Base-by-base conservation (phyloP, 164 flowering plant genomes). In the Chimonanthus salicifolius region DNA sequence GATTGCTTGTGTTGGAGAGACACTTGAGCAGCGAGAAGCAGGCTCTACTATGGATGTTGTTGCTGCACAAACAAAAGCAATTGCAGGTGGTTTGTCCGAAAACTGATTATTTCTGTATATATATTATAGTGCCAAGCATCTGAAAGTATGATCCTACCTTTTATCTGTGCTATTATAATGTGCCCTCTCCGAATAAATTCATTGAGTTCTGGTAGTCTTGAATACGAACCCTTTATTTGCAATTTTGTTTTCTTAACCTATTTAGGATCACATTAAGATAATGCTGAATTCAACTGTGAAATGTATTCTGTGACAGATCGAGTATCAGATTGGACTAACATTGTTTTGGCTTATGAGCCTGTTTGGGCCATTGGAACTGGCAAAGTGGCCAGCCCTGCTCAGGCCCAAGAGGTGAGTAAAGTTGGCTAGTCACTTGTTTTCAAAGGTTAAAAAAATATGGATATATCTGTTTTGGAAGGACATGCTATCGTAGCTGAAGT, bases 281-380 rank as follows among this genome's bases (percentile, higher is more conserved):
- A 54, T n/a, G 16, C 60, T 54, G 16, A n/a, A 13, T 13, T 54
- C 60, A 54, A 54, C 11, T 5, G 11, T 54, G 60, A 10, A 13
- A 54, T 13, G n/a, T 11, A 75, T 44, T 6, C 50, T 10, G 54
- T 76, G 71, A 16, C 89, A 92, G 97, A 84, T 13, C 71, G 71
- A 77, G 80, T 90, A n/a, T 75, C 81, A 66, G 74, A 81, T 69
- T 90, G 97, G 95, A 81, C 71, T 10, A 80, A 89, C 67, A 81
- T 92, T 76, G 97, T 92, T 62, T 71, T 92, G 79, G 97, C 97
- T 49, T 92, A 92, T 77, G 97, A 92, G 74, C 97, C 97, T 69
- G 97, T 92, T 71, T 92, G 97, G 97, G 97, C 95, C 60, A 90
- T 92, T 85, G 97, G 97, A 72, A 92, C 97, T 16, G 97, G 97